A percentile compares a stretch with the other conserved stretches of the same genome.
phyloP scores from a whole-genome alignment of 1,139 yeast species.

The Insectozyma bohioensis region DNA sequence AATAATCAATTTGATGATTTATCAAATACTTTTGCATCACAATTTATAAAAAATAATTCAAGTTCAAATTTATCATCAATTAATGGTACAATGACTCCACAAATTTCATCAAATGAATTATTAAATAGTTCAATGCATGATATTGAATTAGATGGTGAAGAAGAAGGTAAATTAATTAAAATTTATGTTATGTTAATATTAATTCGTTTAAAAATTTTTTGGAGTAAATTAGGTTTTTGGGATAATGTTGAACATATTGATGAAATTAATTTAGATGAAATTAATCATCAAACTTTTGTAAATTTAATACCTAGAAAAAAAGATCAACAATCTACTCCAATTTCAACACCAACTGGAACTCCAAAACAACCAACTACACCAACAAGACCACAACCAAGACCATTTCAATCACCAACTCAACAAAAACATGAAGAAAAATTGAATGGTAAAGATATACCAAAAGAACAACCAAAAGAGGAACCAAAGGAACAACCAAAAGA shows the following conservation, averaged over 20 bases:
- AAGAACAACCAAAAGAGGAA: constrained; percentile 1
- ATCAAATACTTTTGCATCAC: constrained; percentile 6
- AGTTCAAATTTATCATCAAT: constrained; percentile 2
- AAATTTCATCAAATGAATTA: constrained; percentile 10
- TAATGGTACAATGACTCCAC: constrained; percentile 1
- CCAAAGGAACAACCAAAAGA: neutral
- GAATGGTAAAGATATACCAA: neutral
- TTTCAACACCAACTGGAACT: neutral
- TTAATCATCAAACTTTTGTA: constrained; percentile 23
- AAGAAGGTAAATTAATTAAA: constrained; percentile 27
- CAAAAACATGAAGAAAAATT: neutral
- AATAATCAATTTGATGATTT: constrained; percentile 23
- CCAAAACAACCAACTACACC: neutral
- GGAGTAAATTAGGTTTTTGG: constrained; percentile 82
- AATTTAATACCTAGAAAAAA: constrained; percentile 11
- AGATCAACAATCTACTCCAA: constrained; percentile 1
- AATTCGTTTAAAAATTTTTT: constrained; percentile 56
- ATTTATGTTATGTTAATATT: constrained; percentile 27
- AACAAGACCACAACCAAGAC: constrained; percentile 1
- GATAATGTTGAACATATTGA: constrained; percentile 37
- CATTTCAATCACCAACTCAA: too few relatives aligned
- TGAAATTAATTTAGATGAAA: constrained; percentile 30
- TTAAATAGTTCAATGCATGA: constrained; percentile 13
- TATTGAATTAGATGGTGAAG: constrained; percentile 17
- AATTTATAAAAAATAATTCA: constrained; percentile 10